Evolutionary conservation across 164 flowering plant species (phyloP), one percentile per base, ranked within the genome.

Genomic region (Santalum album): DNA sequence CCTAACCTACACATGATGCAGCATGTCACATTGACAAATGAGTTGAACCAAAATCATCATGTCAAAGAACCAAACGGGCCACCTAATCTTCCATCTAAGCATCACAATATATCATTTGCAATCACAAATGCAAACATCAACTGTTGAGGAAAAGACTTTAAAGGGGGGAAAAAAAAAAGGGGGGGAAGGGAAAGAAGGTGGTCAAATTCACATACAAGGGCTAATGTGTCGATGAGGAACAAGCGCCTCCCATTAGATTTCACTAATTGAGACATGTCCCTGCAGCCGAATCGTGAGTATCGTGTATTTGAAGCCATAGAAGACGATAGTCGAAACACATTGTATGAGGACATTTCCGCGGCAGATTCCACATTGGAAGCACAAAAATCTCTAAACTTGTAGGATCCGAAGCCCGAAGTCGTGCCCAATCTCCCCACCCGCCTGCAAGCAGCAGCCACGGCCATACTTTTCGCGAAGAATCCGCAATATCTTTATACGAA

Each of bases 1-100:
- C 68, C 83, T 70, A 34, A 82, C 92, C 88, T 83, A 49, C 2
- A 23, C 11, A 10, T 7, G 7, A 9, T 12, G n/a, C n/a, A n/a
- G n/a, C 16, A 12, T 4, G 7, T 3, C 25, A 65, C 10, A 58
- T 5, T 5, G 34, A 69, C 18, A n/a, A 15, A 47, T 4, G 32
- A 25, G 2, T 10, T 45, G 16, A 53, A 15, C 36, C 43, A 7
- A 3, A 43, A 15, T 43, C 36, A 6, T 38, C 10, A 38, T 15
- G 3, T 15, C 17, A 38, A 10, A 43, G 11, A 19, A 43, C 20
- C 46, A 43, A 43, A 43, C 16, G n/a, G n/a, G n/a, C n/a, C n/a
- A n/a, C n/a, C n/a, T n/a, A n/a, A n/a, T n/a, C n/a, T n/a, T n/a
- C n/a, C n/a, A n/a, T n/a, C n/a, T n/a, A n/a, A n/a, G n/a, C n/a